phyloP scores from a whole-genome alignment of 2,329 filamentous ascomycete genomes.

The Penicillium sp. region DNA sequence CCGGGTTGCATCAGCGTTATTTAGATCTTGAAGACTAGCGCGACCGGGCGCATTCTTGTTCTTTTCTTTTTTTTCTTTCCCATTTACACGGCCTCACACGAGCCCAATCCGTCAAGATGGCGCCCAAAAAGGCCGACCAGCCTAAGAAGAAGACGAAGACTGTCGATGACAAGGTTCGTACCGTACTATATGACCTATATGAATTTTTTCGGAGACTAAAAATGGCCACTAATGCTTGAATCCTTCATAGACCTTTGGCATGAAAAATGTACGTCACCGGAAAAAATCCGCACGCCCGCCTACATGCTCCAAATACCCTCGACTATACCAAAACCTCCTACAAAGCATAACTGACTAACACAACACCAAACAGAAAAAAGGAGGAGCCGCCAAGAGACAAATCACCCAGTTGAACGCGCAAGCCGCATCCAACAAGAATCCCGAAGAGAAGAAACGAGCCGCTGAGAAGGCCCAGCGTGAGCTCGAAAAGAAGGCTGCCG shows the following conservation, averaged over 20 bases:
- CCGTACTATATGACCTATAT: not conserved
- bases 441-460: constrained; percentile 81
- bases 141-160: constrained; percentile 51
- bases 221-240: constrained; percentile 16
- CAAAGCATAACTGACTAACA: constrained; percentile 18
- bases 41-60: constrained; percentile 17
- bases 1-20: constrained; percentile 21
- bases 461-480: constrained; percentile 66
- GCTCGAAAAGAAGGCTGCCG: constrained; percentile 87
- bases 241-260: constrained; percentile 76
- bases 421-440: constrained; percentile 70
- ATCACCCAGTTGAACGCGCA: constrained; percentile 81
- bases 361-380: constrained; percentile 69
- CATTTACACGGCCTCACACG: constrained; percentile 5
- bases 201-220: not conserved
- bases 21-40: constrained; percentile 8
- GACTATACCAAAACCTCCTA: not conserved
- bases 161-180: constrained; percentile 74
- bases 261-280: constrained; percentile 74
- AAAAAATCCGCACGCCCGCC: constrained; percentile 6
- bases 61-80: constrained; percentile 17
- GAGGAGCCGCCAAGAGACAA: constrained; percentile 81
- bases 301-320: not conserved
- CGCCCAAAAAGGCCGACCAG: constrained; percentile 48
- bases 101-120: constrained; percentile 41